Percentiles rank a stretch among this genome's conserved stretches.
Evolutionary conservation across 2,329 filamentous ascomycete genomes (phyloP).

Genomic region (Colletotrichum caudatum): DNA sequence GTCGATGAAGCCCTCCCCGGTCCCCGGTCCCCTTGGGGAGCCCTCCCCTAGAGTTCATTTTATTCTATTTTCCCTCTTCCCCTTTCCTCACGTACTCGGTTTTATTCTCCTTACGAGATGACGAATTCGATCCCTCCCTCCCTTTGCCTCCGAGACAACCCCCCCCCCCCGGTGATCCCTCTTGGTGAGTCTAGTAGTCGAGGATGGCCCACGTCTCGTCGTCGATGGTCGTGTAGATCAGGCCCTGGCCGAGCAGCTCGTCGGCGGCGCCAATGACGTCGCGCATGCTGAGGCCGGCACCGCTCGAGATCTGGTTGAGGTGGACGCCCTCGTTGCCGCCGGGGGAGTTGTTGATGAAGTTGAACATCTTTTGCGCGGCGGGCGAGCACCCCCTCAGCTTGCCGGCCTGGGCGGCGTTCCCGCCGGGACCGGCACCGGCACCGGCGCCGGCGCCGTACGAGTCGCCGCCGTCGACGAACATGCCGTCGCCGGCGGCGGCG

Average conservation of each 20-base stretch:
- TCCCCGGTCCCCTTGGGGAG: background rate
- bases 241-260: slow-evolving; percentile 78
- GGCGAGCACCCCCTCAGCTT: slow-evolving; percentile 64
- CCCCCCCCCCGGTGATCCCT: too few species aligned
- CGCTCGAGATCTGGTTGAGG: slow-evolving; percentile 78
- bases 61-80: background rate
- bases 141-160: background rate
- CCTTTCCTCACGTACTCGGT: background rate
- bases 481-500: slow-evolving; percentile 59
- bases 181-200: slow-evolving; percentile 64
- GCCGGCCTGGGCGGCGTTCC: slow-evolving; percentile 48
- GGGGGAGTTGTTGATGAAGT: slow-evolving; percentile 73
- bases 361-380: slow-evolving; percentile 77
- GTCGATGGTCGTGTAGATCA: slow-evolving; percentile 92
- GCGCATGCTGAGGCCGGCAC: slow-evolving; percentile 72
- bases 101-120: background rate
- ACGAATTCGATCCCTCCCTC: background rate
- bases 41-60: background rate
- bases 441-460: slow-evolving; percentile 54
- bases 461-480: slow-evolving; percentile 67
- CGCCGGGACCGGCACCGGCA: slow-evolving; percentile 53
- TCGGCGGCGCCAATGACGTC: slow-evolving; percentile 85
- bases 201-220: slow-evolving; percentile 92
- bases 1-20: background rate
- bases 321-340: slow-evolving; percentile 88